Evolutionary conservation across 495 filamentous ascomycete genomes (phyloP), one percentile per base, ranked within the genome.

Genomic region (Pyronema omphalodes): DNA sequence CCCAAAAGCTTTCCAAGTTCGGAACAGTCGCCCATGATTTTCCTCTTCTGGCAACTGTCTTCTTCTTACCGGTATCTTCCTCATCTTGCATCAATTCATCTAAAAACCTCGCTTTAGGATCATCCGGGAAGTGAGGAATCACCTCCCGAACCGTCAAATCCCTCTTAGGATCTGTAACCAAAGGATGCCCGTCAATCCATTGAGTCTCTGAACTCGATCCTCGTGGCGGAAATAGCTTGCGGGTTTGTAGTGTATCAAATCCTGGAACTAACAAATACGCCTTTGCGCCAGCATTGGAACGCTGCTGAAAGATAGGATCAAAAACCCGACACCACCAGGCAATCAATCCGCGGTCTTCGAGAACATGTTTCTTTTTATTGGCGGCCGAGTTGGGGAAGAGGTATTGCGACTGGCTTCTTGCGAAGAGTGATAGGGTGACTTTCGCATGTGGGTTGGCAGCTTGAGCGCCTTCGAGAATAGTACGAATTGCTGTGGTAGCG

Each of bases 271-370:
- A 75, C 44, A 96, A 68, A 67, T 93, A 94, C 17, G 81, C 93
- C 56, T 76, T 73, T 46, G 73, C 66, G 54, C 66, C 56, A 64
- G 7, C 35, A 33, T 52, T 34, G 3, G 67, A 37, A 61, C 55
- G 15, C 67, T 70, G 60, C 50, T 78, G 74, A 37, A 80, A 65
- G 9, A 95, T 69, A 0, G 86, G 84, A 65, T 95, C 84, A 8
- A 93, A 66, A 14, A 86, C 83, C 17, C 76, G 76, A 66, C 87
- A 93, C 91, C 91, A 99, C 91, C 91, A 99, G 57, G 81, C 82
- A 36, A 96, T 84, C 37, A 99, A 66, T 1, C 82, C 83, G 49
- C 86, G 71, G 60, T 99, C 91, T 60, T 93, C 86, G 14, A 95
- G 72, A n/a, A 96, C 81, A 69, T 96, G 93, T 60, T 99, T 99